These are phyloP conservation scores for Globisporangium camurandrum DNA, from an alignment of 352 stramenopile genomes.

Conservation along the genomic window DNA sequence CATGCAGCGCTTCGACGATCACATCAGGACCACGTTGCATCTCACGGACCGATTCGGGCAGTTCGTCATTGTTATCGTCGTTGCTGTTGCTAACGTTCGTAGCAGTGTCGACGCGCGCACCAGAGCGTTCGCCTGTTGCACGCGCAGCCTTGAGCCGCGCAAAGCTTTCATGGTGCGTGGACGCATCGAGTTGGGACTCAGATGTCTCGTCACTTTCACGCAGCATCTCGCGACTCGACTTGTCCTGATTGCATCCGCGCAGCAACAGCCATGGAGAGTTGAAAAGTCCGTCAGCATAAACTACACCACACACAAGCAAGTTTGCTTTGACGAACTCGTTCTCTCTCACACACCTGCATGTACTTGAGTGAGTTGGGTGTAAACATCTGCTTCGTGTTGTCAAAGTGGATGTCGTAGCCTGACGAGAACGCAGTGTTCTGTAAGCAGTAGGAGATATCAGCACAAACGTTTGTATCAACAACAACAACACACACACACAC, in stretches of 20 bases:
- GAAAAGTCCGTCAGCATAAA: neutral
- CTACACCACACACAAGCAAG: neutral
- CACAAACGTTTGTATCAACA: no score
- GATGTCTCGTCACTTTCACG: conserved; percentile 5
- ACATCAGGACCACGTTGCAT: conserved; percentile 29
- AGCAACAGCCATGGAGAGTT: neutral
- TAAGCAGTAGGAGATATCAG: neutral
- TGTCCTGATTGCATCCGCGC: conserved; percentile 9
- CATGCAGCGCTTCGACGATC: conserved; percentile 36
- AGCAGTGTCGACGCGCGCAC: conserved; percentile 11
- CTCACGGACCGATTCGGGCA: conserved; percentile 21
- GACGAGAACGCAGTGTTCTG: conserved; percentile 54
- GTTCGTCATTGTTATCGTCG: conserved; percentile 19
- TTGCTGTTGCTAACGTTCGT: no score
- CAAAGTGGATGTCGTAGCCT: conserved; percentile 63
- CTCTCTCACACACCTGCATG: conserved; percentile 31
- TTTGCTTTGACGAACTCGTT: neutral
- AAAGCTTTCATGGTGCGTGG: conserved; percentile 6
- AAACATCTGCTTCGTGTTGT: conserved; percentile 33
- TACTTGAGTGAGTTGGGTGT: conserved; percentile 70
- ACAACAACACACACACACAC: neutral
- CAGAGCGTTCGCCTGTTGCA: conserved; percentile 2
- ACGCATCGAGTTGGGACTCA: neutral
- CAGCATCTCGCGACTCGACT: conserved; percentile 1
- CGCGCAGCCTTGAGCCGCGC: conserved; percentile 8